These are phyloP conservation scores for Pyrus hybrid DNA, from an alignment of 331 rosid species.

Conservation along the genomic window DNA sequence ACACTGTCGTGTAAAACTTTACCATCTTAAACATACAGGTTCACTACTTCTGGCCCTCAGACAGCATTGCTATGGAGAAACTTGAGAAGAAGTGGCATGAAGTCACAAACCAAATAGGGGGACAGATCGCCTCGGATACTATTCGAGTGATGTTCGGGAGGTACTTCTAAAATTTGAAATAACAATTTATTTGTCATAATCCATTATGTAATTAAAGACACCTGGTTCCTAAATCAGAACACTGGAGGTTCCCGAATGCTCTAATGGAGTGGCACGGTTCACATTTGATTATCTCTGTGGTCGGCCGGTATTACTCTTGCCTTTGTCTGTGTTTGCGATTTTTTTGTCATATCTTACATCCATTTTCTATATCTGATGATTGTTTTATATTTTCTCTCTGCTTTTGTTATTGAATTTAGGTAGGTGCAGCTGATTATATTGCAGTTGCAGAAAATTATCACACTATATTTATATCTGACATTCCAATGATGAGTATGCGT, in stretches of 20 bases:
- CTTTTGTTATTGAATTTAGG: conserved; percentile 34
- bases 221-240: conserved; percentile 39
- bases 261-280: conserved; percentile 77
- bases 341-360: neutral
- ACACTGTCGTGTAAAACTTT: neutral
- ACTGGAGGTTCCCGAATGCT: conserved; percentile 77
- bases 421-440: conserved; percentile 98
- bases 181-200: conserved; percentile 2
- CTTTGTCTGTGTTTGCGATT: conserved; percentile 4
- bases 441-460: conserved; percentile 92
- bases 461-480: conserved; percentile 75
- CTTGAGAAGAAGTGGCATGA: conserved; percentile 76
- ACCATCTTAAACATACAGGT: conserved; percentile 35
- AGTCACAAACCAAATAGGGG: conserved; percentile 42
- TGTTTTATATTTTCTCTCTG: neutral
- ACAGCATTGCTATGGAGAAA: conserved; percentile 33
- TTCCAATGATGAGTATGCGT: conserved; percentile 93
- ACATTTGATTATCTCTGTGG: conserved; percentile 86
- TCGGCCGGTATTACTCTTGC: conserved; percentile 55
- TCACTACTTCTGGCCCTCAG: conserved; percentile 73
- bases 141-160: conserved; percentile 94
- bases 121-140: conserved; percentile 36
- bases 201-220: conserved; percentile 1
- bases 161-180: conserved; percentile 28
- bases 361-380: neutral